These are phyloP conservation scores for Aspergillus nidulans DNA, from an alignment of 495 filamentous ascomycete genomes.

Conservation along the genomic window DNA sequence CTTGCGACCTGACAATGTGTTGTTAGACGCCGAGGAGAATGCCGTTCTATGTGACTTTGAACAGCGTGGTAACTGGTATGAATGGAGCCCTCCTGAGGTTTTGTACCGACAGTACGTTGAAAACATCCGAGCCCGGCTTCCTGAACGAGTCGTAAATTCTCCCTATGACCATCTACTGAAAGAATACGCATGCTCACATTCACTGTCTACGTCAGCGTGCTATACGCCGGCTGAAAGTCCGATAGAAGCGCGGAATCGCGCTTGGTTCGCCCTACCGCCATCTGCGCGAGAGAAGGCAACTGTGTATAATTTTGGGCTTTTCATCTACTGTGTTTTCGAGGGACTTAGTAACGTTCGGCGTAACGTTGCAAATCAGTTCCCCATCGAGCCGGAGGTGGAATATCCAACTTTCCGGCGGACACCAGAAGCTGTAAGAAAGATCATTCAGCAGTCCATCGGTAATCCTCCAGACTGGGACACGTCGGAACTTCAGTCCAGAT, in stretches of 20 bases:
- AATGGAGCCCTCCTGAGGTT: constrained; percentile 7
- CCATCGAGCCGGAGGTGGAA: constrained; percentile 5
- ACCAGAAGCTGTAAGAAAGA: background rate
- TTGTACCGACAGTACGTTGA: constrained; percentile 6
- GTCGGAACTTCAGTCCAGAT: background rate
- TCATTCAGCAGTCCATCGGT: background rate
- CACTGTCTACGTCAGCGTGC: background rate
- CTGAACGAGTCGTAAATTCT: background rate
- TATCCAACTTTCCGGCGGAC: constrained; percentile 3
- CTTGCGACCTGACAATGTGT: constrained; percentile 6
- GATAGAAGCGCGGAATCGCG: constrained; percentile 2
- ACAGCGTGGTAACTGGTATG: constrained; percentile 8
- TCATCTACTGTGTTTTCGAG: constrained; percentile 2
- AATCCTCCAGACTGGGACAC: background rate
- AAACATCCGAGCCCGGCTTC: constrained; percentile 5
- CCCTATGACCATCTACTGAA: constrained; percentile 2
- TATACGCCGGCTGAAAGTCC: background rate
- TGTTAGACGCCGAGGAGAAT: background rate
- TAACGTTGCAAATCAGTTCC: constrained; percentile 6
- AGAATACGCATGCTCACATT: background rate
- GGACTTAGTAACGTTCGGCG: constrained; percentile 5
- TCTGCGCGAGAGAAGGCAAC: constrained; percentile 1
- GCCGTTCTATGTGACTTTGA: constrained; percentile 5
- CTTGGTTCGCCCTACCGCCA: constrained; percentile 4
- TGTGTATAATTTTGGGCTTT: constrained; percentile 1